Conservation (phyloP, 2,329 filamentous ascomycete species). For the Knufia fluminis region DNA sequence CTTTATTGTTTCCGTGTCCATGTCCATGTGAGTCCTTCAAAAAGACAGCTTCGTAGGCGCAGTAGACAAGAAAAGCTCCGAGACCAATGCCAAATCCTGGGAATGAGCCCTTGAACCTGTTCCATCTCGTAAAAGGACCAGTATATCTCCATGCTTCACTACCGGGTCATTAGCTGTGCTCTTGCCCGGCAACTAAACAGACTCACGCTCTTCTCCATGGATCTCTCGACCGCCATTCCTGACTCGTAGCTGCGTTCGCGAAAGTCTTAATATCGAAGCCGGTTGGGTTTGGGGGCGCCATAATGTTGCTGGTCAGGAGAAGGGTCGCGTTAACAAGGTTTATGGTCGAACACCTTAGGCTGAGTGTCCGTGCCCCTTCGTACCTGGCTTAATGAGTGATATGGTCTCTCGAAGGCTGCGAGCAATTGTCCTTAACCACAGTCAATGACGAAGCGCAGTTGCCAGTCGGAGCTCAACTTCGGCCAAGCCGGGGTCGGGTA, state of each 20-base stretch:
- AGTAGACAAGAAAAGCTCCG: slow-evolving; percentile 83
- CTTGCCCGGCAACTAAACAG: neutral
- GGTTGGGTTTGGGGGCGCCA: slow-evolving; percentile 55
- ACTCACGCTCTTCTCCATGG: slow-evolving; percentile 55
- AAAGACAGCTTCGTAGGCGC: slow-evolving; percentile 82
- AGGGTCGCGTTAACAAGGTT: too few species aligned
- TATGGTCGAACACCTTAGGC: too few species aligned
- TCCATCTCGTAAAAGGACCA: slow-evolving; percentile 76
- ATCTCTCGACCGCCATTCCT: slow-evolving; percentile 35
- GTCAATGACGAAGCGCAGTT: neutral
- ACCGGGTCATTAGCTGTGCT: slow-evolving; percentile 12
- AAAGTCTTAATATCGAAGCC: slow-evolving; percentile 69
- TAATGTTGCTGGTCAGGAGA: slow-evolving; percentile 48
- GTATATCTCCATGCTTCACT: slow-evolving; percentile 95
- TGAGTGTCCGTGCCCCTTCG: too few species aligned
- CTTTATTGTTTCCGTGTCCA: slow-evolving; percentile 34
- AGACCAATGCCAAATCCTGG: slow-evolving; percentile 88
- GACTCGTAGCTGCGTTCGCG: slow-evolving; percentile 21
- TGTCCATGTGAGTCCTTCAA: slow-evolving; percentile 61
- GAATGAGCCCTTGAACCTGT: slow-evolving; percentile 78
- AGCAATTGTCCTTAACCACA: too few species aligned
- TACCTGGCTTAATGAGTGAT: too few species aligned
- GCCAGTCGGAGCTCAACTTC: neutral
- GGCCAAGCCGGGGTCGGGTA: too few species aligned
- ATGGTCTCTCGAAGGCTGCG: too few species aligned